These are phyloP conservation scores for Cutaneotrichosporon dermatis DNA, from an alignment of 1,284 basidiomycete genomes.

Conservation along the genomic window DNA sequence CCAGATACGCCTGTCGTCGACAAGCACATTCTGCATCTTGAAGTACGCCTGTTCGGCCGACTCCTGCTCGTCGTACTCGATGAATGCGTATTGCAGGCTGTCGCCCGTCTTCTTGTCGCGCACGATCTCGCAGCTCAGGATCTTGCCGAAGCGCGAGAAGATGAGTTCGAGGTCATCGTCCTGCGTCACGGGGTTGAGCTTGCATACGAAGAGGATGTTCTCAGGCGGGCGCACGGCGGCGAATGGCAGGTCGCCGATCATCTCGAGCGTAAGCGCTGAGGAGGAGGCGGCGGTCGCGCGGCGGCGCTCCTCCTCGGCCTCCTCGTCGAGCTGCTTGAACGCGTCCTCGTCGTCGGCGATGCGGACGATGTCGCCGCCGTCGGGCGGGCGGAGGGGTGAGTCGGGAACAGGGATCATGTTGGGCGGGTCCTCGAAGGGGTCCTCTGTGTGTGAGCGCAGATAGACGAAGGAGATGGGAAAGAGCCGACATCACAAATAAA, in stretches of 20 bases:
- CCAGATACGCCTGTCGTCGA: slow-evolving; percentile 98
- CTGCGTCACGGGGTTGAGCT: slow-evolving; percentile 89
- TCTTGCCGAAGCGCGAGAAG: slow-evolving; percentile 89
- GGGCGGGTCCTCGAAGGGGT: slow-evolving; percentile 85
- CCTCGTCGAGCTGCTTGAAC: slow-evolving; percentile 58
- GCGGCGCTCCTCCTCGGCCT: slow-evolving; percentile 71
- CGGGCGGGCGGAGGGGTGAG: slow-evolving; percentile 75
- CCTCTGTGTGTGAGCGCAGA: slow-evolving; percentile 57
- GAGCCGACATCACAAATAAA: too few species aligned
- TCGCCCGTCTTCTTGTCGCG: slow-evolving; percentile 93
- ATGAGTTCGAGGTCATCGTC: slow-evolving; percentile 97
- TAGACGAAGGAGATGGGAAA: too few species aligned
- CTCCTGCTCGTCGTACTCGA: slow-evolving; percentile 91
- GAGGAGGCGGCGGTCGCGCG: slow-evolving; percentile 82
- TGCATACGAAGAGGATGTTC: slow-evolving; percentile 98
- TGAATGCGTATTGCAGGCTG: slow-evolving; percentile 95
- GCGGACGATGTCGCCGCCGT: slow-evolving; percentile 60
- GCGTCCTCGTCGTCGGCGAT: slow-evolving; percentile 90
- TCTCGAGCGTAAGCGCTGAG: slow-evolving; percentile 92
- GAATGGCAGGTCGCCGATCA: slow-evolving; percentile 98
- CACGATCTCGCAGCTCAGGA: slow-evolving; percentile 96
- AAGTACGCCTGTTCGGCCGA: slow-evolving; percentile 97
- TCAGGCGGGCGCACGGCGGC: slow-evolving; percentile 96
- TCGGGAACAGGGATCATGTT: slow-evolving; percentile 60
- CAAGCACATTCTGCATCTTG: slow-evolving; percentile 99